A percentile compares a stretch with the other conserved stretches of the same genome.
These are phyloP conservation scores for Trametes sp. DNA, from an alignment of 1,284 basidiomycete genomes.

Conservation along the genomic window DNA sequence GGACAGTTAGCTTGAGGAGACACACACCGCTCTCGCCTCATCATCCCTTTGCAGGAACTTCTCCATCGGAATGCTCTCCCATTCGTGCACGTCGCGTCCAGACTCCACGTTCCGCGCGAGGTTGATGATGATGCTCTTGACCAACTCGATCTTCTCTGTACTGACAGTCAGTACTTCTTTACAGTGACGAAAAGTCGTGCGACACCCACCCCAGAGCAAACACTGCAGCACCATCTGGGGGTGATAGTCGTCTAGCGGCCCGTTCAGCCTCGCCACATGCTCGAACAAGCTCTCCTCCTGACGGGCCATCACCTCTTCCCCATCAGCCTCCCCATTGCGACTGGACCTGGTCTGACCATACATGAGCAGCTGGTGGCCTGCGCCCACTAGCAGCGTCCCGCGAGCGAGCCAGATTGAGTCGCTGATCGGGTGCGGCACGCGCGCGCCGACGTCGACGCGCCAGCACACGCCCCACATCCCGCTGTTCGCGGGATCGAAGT, in stretches of 20 bases:
- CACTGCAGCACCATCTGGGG: constrained; percentile 93
- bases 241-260: constrained; percentile 88
- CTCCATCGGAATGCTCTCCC: constrained; percentile 60
- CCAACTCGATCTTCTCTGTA: constrained; percentile 83
- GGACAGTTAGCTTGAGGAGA: constrained; percentile 1
- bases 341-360: constrained; percentile 59
- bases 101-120: constrained; percentile 55
- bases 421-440: constrained; percentile 78
- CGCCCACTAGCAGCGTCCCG: constrained; percentile 78
- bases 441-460: constrained; percentile 74
- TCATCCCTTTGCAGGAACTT: constrained; percentile 56
- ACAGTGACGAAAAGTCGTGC: too few relatives aligned
- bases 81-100: constrained; percentile 45
- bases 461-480: constrained; percentile 83
- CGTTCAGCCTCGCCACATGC: constrained; percentile 82
- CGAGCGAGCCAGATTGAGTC: constrained; percentile 90
- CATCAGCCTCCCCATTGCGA: neutral
- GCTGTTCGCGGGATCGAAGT: constrained; percentile 84
- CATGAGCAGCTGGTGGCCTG: constrained; percentile 81
- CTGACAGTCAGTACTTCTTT: neutral
- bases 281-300: constrained; percentile 69
- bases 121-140: constrained; percentile 81
- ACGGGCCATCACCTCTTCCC: constrained; percentile 28
- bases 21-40: constrained; percentile 35
- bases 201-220: constrained; percentile 81